A percentile compares a stretch with the other conserved stretches of the same genome.
Evolutionary conservation across 2,329 filamentous ascomycete species (phyloP).

Genomic region (Cyanodermella asteris): DNA sequence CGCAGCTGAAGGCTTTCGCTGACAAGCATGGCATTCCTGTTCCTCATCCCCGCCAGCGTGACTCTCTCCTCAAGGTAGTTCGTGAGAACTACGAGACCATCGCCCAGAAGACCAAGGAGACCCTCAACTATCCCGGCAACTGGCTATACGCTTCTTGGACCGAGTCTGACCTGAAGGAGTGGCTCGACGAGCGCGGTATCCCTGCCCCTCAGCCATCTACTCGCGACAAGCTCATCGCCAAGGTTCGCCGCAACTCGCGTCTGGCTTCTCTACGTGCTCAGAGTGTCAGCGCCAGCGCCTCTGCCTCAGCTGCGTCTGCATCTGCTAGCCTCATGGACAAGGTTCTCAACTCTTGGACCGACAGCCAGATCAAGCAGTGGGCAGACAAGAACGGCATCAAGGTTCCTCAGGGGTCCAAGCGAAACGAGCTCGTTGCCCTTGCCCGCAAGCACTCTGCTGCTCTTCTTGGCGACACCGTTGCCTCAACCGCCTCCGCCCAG

Average conservation of each 20-base stretch:
- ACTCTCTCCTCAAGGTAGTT: slow-evolving; percentile 54
- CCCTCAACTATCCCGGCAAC: slow-evolving; percentile 69
- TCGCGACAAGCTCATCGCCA: slow-evolving; percentile 73
- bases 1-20: slow-evolving; percentile 77
- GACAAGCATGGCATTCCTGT: slow-evolving; percentile 73
- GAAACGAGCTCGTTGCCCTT: slow-evolving; percentile 73
- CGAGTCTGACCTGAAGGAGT: slow-evolving; percentile 81
- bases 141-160: slow-evolving; percentile 88
- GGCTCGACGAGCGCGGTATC: slow-evolving; percentile 74
- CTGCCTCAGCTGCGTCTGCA: slow-evolving; percentile 44
- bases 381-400: slow-evolving; percentile 74
- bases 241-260: slow-evolving; percentile 76
- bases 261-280: slow-evolving; percentile 50
- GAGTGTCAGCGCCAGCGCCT: slow-evolving; percentile 36
- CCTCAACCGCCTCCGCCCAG: slow-evolving; percentile 26
- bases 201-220: slow-evolving; percentile 63
- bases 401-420: slow-evolving; percentile 79
- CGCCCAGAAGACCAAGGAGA: slow-evolving; percentile 57
- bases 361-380: slow-evolving; percentile 76
- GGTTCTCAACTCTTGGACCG: slow-evolving; percentile 75
- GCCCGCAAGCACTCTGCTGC: slow-evolving; percentile 68
- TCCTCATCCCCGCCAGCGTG: slow-evolving; percentile 69
- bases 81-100: slow-evolving; percentile 61
- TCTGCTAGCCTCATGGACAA: slow-evolving; percentile 59
- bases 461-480: slow-evolving; percentile 43